A percentile compares a stretch with the other conserved stretches of the same genome.
phyloP scores from a whole-genome alignment of 495 filamentous ascomycete genomes.

The Penicillium cosmopolitanum region DNA sequence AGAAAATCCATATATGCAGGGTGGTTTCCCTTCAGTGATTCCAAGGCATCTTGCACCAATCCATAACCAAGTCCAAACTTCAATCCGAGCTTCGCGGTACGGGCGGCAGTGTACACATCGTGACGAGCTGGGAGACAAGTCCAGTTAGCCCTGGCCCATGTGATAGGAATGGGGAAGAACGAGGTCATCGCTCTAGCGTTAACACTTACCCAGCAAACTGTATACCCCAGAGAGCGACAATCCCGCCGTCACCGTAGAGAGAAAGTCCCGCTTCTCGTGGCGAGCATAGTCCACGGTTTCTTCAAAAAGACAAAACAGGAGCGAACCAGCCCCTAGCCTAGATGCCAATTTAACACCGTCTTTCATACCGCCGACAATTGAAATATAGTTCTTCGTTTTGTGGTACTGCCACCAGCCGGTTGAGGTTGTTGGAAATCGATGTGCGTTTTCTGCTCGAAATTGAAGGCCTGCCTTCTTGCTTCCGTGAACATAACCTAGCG shows the following conservation, averaged over 20 bases:
- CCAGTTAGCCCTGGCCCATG: slow-evolving; percentile 21
- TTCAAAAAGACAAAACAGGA: slow-evolving; percentile 74
- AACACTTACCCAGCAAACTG: slow-evolving; percentile 76
- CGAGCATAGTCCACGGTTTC: slow-evolving; percentile 80
- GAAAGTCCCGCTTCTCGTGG: slow-evolving; percentile 35
- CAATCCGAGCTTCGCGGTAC: slow-evolving; percentile 80
- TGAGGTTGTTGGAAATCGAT: slow-evolving; percentile 79
- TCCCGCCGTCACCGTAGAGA: slow-evolving; percentile 59
- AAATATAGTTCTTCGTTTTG: slow-evolving; percentile 92
- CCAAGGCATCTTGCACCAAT: slow-evolving; percentile 73
- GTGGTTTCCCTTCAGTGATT: slow-evolving; percentile 64
- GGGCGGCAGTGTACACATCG: slow-evolving; percentile 77
- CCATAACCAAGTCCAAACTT: slow-evolving; percentile 80
- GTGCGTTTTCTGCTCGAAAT: slow-evolving; percentile 94
- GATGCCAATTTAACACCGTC: slow-evolving; percentile 77
- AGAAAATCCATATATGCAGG: slow-evolving; percentile 74
- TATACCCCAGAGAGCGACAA: slow-evolving; percentile 82
- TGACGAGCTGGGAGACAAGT: slow-evolving; percentile 65
- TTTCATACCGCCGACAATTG: slow-evolving; percentile 70
- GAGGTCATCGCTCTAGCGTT: not conserved
- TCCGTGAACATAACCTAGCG: slow-evolving; percentile 72
- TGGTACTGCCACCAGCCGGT: slow-evolving; percentile 97
- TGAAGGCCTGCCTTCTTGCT: slow-evolving; percentile 71
- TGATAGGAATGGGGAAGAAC: not conserved
- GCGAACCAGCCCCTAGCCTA: slow-evolving; percentile 67